Percentiles rank a stretch among this genome's conserved stretches.
These are phyloP conservation scores for Tetradesmus lagerheimii DNA, from an alignment of 139 green algal genomes.

Conservation along the genomic window DNA sequence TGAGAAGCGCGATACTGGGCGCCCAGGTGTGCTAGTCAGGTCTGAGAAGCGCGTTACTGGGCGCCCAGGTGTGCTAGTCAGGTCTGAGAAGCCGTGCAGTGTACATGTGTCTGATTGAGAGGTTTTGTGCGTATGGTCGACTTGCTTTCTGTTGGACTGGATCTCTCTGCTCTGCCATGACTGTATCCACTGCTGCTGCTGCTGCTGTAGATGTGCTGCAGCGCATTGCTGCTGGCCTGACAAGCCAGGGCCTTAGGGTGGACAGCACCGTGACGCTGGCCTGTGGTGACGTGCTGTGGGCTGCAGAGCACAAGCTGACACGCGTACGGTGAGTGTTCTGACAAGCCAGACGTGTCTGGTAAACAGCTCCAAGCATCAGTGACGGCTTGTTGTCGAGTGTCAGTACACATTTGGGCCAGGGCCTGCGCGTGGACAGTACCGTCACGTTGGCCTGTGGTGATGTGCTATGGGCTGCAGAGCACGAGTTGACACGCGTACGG, in stretches of 20 bases:
- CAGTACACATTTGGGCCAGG: too few relatives aligned
- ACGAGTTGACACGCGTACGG: neutral
- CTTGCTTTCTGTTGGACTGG: too few relatives aligned
- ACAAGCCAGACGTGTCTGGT: too few relatives aligned
- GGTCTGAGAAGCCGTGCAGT: too few relatives aligned
- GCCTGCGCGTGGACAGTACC: constrained; percentile 52
- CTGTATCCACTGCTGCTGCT: neutral
- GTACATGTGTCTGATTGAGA: too few relatives aligned
- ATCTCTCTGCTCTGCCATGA: neutral
- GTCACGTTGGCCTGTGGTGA: constrained; percentile 59
- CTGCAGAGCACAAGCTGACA: constrained; percentile 24
- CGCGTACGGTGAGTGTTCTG: neutral
- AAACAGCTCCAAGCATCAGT: too few relatives aligned
- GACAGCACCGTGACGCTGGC: constrained; percentile 54
- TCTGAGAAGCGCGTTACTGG: too few relatives aligned
- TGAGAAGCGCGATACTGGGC: too few relatives aligned
- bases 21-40: too few relatives aligned
- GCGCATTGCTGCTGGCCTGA: constrained; percentile 43
- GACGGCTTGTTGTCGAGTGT: too few relatives aligned
- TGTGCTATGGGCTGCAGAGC: constrained; percentile 42
- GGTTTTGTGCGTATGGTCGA: too few relatives aligned
- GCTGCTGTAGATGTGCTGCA: constrained; percentile 14
- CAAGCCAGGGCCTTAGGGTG: constrained; percentile 50
- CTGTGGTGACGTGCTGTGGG: constrained; percentile 55
- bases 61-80: too few relatives aligned